A percentile compares a stretch with the other conserved stretches of the same genome.
These are phyloP conservation scores for Spergularia bocconei DNA, from an alignment of 148 eudicot genomes.

Conservation along the genomic window DNA sequence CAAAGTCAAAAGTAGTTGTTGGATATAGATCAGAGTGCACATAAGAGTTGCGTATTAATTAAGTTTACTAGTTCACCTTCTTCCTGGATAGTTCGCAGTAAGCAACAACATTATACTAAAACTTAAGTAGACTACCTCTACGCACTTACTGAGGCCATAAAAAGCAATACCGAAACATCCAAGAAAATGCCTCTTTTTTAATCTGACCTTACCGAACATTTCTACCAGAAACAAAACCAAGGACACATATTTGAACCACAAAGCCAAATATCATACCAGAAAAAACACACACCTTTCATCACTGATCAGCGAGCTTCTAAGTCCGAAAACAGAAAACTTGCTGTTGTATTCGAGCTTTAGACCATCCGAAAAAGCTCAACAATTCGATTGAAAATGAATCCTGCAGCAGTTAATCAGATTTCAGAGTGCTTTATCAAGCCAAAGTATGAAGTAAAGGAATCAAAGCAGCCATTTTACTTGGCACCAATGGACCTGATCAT, in stretches of 20 bases:
- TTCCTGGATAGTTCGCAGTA: too few relatives aligned
- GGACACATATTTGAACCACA: background rate
- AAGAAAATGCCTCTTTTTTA: background rate
- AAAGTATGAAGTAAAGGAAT: slow-evolving; percentile 9
- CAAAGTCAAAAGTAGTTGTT: too few relatives aligned
- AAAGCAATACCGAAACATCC: background rate
- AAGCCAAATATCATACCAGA: background rate
- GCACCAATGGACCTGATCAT: slow-evolving; percentile 22
- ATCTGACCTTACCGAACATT: background rate
- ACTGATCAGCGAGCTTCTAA: too few relatives aligned
- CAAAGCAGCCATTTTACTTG: slow-evolving; percentile 17
- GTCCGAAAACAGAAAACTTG: too few relatives aligned
- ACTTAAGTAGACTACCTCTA: too few relatives aligned
- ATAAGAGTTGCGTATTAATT: too few relatives aligned
- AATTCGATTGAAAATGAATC: background rate
- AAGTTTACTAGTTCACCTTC: too few relatives aligned
- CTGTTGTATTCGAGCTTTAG: too few relatives aligned
- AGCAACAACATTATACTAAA: too few relatives aligned
- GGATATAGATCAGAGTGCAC: too few relatives aligned
- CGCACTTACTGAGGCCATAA: too few relatives aligned
- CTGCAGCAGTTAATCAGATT: background rate
- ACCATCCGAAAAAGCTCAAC: background rate
- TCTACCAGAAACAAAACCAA: background rate
- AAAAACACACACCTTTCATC: background rate
- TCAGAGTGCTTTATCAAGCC: slow-evolving; percentile 32